Conservation (phyloP, 306 rosid species). For the Cotoneaster glaucophyllus region DNA sequence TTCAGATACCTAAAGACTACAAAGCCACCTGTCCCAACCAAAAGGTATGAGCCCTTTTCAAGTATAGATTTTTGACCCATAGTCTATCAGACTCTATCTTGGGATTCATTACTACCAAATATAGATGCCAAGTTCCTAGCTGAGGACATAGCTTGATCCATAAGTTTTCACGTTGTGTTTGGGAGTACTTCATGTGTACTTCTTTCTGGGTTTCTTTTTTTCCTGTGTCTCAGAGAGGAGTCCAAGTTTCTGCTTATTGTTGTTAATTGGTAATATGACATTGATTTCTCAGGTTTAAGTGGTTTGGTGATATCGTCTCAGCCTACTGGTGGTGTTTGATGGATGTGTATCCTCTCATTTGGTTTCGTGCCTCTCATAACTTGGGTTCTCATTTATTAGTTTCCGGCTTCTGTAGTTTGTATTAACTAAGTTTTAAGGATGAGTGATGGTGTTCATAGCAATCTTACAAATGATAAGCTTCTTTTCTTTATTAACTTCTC, state of each 20-base stretch:
- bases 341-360: background rate
- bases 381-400: background rate
- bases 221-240: background rate
- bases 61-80: background rate
- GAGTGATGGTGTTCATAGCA: background rate
- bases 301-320: background rate
- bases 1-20: background rate
- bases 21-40: background rate
- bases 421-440: background rate
- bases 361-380: background rate
- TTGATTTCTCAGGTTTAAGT: background rate
- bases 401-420: background rate
- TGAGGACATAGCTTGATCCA: background rate
- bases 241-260: background rate
- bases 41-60: background rate
- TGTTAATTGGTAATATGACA: background rate
- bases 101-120: background rate
- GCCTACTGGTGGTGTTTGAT: background rate
- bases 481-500: background rate
- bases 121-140: background rate
- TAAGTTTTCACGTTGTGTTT: background rate
- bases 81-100: background rate
- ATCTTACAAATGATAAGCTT: background rate
- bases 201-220: background rate
- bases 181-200: background rate